phyloP scores from a whole-genome alignment of 345 rosid genomes.

The Euphorbia pulcherrima region DNA sequence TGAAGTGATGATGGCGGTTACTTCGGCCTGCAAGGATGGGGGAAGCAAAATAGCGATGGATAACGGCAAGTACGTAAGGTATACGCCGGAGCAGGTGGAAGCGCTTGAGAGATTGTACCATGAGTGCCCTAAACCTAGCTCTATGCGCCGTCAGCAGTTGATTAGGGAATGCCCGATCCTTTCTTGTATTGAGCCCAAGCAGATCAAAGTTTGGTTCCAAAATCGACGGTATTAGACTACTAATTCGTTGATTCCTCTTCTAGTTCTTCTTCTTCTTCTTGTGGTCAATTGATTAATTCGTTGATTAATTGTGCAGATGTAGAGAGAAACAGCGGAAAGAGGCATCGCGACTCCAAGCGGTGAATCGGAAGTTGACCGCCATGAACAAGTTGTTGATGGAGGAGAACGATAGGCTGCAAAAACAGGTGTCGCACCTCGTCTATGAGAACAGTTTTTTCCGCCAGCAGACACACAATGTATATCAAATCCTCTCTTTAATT shows the following conservation, averaged over 20 bases:
- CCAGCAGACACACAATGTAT: conserved; percentile 84
- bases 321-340: conserved; percentile 99
- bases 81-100: conserved; percentile 99
- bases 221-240: conserved; percentile 99
- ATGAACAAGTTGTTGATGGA: conserved; percentile 99
- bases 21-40: conserved; percentile 69
- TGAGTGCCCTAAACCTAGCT: conserved; percentile 98
- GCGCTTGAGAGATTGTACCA: conserved; percentile 99
- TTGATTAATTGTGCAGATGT: conserved; percentile 52
- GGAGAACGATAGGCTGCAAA: conserved; percentile 98
- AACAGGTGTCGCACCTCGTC: conserved; percentile 95
- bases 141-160: conserved; percentile 94
- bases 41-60: conserved; percentile 42
- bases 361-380: conserved; percentile 87
- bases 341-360: conserved; percentile 94
- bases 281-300: not conserved
- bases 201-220: conserved; percentile 99
- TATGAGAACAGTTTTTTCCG: conserved; percentile 96
- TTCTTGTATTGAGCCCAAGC: conserved; percentile 95
- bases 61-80: conserved; percentile 97
- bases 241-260: no score
- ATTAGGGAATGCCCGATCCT: conserved; percentile 99
- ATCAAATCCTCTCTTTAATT: conserved; percentile 5
- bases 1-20: conserved; percentile 56
- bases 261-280: not conserved